A percentile compares a stretch with the other conserved stretches of the same genome.
Evolutionary conservation across 140 eudicot genomes (phyloP).

Genomic region (Bidens hawaiensis): DNA sequence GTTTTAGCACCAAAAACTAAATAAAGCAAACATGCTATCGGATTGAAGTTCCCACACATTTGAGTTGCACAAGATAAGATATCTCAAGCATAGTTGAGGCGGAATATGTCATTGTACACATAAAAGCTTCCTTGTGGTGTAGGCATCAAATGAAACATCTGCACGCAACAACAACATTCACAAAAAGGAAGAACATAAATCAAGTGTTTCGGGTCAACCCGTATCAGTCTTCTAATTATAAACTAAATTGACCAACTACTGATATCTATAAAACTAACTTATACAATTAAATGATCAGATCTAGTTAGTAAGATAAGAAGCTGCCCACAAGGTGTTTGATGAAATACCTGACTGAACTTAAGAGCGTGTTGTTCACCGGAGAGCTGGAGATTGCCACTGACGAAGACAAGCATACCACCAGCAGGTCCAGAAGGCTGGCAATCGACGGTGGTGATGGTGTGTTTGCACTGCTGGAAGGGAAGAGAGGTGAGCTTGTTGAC

Average conservation of each 20-base stretch:
- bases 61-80: neutral
- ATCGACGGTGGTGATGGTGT: constrained; percentile 66
- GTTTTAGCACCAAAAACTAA: constrained; percentile 27
- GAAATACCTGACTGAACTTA: constrained; percentile 78
- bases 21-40: constrained; percentile 7
- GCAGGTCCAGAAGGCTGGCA: constrained; percentile 88
- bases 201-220: neutral
- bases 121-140: constrained; percentile 74
- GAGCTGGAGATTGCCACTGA: constrained; percentile 68
- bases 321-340: neutral
- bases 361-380: constrained; percentile 73
- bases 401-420: constrained; percentile 71
- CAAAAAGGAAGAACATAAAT: neutral
- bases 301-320: neutral
- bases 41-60: neutral
- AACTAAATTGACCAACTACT: neutral
- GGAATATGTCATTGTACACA: constrained; percentile 67
- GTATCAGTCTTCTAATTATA: neutral
- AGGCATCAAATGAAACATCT: constrained; percentile 79
- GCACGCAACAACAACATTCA: constrained; percentile 11
- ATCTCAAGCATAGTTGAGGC: constrained; percentile 61
- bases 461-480: constrained; percentile 76
- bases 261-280: no score
- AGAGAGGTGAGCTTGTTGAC: constrained; percentile 55
- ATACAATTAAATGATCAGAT: constrained; percentile 4